Evolutionary conservation across 2,329 filamentous ascomycete genomes (phyloP), one percentile per base, ranked within the genome.

Genomic region (Monascus ruber): DNA sequence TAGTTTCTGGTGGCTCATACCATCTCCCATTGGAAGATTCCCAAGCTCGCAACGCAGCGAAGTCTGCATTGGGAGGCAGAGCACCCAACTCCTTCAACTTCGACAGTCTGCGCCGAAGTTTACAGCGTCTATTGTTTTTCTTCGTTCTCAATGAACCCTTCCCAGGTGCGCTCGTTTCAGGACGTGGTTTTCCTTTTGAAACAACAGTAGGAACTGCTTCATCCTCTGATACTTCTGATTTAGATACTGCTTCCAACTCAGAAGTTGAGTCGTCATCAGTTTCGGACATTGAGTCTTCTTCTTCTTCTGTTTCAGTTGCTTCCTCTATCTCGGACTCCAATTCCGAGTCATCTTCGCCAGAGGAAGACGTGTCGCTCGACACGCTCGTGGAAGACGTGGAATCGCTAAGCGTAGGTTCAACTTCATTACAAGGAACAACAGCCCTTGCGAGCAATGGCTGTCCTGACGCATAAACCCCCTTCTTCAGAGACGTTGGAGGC

Each of bases 111-210:
- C 70, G 70, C 31, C 64, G 58, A 38, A 71, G 58, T 40, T 69
- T 70, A 32, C 68, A 68, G 31, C 79, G 68, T 26, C 60, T 51
- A 46, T 83, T 83, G 43, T 76, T 71, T 24, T 60, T 60, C 37
- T 69, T 69, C 0, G 79, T 83, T 11, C 54, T 49, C 24, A 52
- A 47, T 27, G 64, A 66, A 10, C 79, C 78, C 42, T 66, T 38
- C 4, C 68, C 67, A 33, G 74, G 72, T 36, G 69, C 55, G 9
- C 57, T 59, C 27, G 51, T 36, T 29, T 50, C 50, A 17, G 40
- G 39, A 8, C 38, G 34, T 9, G 33, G n/a, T 28, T 45, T 40
- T 24, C 27, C 34, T 33, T 38, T 43, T 7, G 37, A 17, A 1
- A 39, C 29, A 27, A 39, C 50, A 38, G 41, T 50, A 40, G 43